Evolutionary conservation across 495 filamentous ascomycete species (phyloP).

Genomic region (Penicillium bialowiezense): DNA sequence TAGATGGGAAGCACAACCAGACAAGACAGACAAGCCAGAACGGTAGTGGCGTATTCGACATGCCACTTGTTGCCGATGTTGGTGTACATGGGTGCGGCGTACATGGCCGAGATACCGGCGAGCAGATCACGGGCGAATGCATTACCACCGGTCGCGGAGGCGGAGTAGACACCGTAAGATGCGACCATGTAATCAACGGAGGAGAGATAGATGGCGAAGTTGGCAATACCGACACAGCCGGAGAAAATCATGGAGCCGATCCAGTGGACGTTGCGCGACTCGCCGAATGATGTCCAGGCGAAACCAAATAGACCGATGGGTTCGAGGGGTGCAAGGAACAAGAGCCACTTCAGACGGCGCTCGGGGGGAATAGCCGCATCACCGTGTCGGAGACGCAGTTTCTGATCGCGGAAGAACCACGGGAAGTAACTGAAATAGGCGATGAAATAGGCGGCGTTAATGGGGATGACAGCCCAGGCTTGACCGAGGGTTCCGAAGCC

Average conservation of each 20-base stretch:
- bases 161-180: slow-evolving; percentile 70
- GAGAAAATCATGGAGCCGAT: slow-evolving; percentile 60
- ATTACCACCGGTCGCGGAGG: slow-evolving; percentile 71
- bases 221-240: slow-evolving; percentile 58
- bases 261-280: slow-evolving; percentile 52
- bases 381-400: slow-evolving; percentile 35
- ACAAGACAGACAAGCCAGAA: slow-evolving; percentile 43
- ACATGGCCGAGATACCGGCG: slow-evolving; percentile 44
- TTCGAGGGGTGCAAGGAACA: slow-evolving; percentile 58
- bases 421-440: slow-evolving; percentile 65
- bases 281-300: slow-evolving; percentile 59
- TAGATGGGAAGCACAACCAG: slow-evolving; percentile 48
- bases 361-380: slow-evolving; percentile 25
- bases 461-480: slow-evolving; percentile 57
- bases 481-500: slow-evolving; percentile 50
- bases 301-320: slow-evolving; percentile 67
- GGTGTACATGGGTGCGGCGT: slow-evolving; percentile 39
- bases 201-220: slow-evolving; percentile 69
- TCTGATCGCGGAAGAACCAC: slow-evolving; percentile 49
- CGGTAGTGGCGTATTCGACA: slow-evolving; percentile 40
- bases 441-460: slow-evolving; percentile 62
- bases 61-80: slow-evolving; percentile 39
- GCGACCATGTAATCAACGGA: slow-evolving; percentile 80
- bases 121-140: slow-evolving; percentile 48
- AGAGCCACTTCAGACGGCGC: slow-evolving; percentile 39